Evolutionary conservation across 2,329 filamentous ascomycete genomes (phyloP).

Genomic region (Hypoxylon rubiginosum): DNA sequence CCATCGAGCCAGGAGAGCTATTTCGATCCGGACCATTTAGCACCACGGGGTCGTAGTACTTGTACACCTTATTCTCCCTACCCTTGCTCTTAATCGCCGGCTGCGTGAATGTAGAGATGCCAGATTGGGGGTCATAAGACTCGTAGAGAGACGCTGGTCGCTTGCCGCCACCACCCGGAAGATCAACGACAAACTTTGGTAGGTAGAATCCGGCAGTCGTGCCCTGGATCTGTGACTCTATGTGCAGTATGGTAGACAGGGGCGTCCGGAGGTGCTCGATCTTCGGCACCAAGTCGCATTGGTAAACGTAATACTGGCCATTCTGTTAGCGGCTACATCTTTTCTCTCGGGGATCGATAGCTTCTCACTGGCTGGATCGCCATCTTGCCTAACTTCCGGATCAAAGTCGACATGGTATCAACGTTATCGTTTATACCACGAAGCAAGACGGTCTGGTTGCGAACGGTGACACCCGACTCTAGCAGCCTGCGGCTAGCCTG

Average conservation of each 20-base stretch:
- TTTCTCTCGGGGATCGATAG: background rate
- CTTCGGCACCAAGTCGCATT: slow-evolving; percentile 72
- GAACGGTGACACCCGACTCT: slow-evolving; percentile 65
- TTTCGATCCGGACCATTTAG: background rate
- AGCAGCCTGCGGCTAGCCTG: slow-evolving; percentile 65
- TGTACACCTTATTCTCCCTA: slow-evolving; percentile 64
- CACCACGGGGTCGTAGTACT: slow-evolving; percentile 64
- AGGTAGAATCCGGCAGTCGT: slow-evolving; percentile 73
- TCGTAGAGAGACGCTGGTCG: slow-evolving; percentile 67
- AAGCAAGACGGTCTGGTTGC: slow-evolving; percentile 72
- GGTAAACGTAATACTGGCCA: slow-evolving; percentile 73
- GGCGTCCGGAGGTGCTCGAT: slow-evolving; percentile 74
- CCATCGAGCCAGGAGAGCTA: background rate
- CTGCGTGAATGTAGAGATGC: slow-evolving; percentile 68
- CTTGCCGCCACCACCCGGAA: slow-evolving; percentile 74
- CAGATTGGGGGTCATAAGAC: slow-evolving; percentile 66
- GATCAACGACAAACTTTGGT: slow-evolving; percentile 73
- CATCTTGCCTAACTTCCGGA: slow-evolving; percentile 67
- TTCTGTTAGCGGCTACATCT: slow-evolving; percentile 16
- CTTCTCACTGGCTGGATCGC: slow-evolving; percentile 67
- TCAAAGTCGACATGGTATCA: slow-evolving; percentile 66
- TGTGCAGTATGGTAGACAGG: slow-evolving; percentile 68
- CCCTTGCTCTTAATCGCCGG: slow-evolving; percentile 64
- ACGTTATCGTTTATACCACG: slow-evolving; percentile 70
- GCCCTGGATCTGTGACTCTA: slow-evolving; percentile 70